Base-by-base conservation (phyloP, 1,139 yeast genomes). In the Insectozyma bohioensis region DNA sequence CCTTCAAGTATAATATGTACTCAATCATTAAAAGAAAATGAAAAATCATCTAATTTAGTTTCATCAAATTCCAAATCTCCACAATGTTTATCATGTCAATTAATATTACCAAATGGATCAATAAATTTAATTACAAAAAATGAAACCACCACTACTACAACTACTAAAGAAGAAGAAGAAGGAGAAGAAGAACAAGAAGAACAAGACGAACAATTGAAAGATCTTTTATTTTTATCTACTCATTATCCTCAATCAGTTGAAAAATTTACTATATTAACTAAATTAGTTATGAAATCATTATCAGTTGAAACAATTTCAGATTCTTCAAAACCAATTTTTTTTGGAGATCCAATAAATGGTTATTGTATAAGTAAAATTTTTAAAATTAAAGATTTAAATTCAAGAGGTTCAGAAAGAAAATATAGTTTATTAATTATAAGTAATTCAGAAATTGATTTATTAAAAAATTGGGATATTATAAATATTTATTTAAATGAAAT, bases 1-100 rank as follows among this genome's bases (percentile, higher is more conserved):
- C 95, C 95, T 0, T 70, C 82, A 12, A 72, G 81, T 29, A 68
- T 86, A n/a, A 58, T 82, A 48, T 85, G 90, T 47, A 83, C 95
- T 0, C 92, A 84, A 48, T 46, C 34, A 13, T 40, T 39, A 15
- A 27, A 45, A 0, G 30, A 36, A 12, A 40, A 43, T 19, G 26
- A 42, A 2, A 35, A 41, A 12, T 29, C 37, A 3, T 38, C 44
- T 2, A 45, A 46, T 21, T 30, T 51, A 12, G 40, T 61, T 44
- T 41, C 58, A 38, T 28, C 56, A 31, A 42, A 51, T 35, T 40
- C 72, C 42, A 48, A 59, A 41, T 44, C 72, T 20, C 16, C 25
- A 77, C 78, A 21, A 64, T 80, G 87, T 54, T 64, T 72, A 17
- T 76, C 85, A 0, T 81, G 88, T 48, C 63, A 71, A 23, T 48